A percentile compares a stretch with the other conserved stretches of the same genome.
Conservation (phyloP, 1,284 basidiomycete species). For the Leccinum griseonigrum region DNA sequence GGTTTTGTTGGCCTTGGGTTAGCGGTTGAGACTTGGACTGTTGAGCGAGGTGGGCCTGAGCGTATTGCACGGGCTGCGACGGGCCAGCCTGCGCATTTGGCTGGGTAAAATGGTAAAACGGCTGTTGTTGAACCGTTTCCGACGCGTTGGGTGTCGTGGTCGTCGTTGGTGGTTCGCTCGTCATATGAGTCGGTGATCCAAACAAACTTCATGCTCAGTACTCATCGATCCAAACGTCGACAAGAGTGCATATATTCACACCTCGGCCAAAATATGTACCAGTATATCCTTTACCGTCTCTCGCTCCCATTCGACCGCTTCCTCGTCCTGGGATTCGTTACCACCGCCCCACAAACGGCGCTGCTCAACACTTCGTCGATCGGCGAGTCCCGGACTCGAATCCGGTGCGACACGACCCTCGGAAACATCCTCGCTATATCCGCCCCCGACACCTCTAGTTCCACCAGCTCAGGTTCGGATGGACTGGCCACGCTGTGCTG, state of each 20-base stretch:
- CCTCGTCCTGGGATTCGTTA: conserved; percentile 23
- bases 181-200: conserved; percentile 17
- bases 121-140: conserved; percentile 17
- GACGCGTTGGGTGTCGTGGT: conserved; percentile 5
- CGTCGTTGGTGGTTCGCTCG: conserved; percentile 4
- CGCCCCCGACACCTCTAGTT: conserved; percentile 65
- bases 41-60: conserved; percentile 19
- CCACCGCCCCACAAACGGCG: conserved; percentile 50
- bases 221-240: not conserved
- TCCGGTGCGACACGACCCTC: conserved; percentile 65
- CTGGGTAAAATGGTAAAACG: conserved; percentile 8
- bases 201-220: not conserved
- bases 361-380: conserved; percentile 66
- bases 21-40: conserved; percentile 19
- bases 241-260: conserved; percentile 32
- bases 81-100: conserved; percentile 12
- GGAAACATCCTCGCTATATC: conserved; percentile 70
- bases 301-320: conserved; percentile 31
- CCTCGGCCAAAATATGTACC: conserved; percentile 52
- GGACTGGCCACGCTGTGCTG: conserved; percentile 7
- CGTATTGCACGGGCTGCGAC: conserved; percentile 21
- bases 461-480: conserved; percentile 18
- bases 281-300: conserved; percentile 59
- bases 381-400: conserved; percentile 63
- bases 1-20: conserved; percentile 16